Evolutionary conservation across 2,329 filamentous ascomycete genomes (phyloP), one percentile per base, ranked within the genome.

Genomic region (Alternaria triticimaculans): DNA sequence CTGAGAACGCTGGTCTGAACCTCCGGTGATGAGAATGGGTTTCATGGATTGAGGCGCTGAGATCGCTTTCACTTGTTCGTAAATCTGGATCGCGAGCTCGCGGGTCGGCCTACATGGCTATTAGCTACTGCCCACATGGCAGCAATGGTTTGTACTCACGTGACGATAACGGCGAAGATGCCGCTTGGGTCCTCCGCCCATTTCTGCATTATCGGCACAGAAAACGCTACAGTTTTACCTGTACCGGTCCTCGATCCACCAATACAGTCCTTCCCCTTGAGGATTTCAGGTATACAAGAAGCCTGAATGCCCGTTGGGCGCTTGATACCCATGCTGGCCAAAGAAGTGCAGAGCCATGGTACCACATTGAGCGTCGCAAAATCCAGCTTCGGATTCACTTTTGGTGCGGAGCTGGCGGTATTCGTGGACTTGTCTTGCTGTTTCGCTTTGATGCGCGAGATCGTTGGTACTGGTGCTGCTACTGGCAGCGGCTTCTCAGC

Each of bases 151-250:
- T 23, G 93, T 97, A 20, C 72, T 71, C 94, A 94, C 9, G 96
- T 99, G 74, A 99, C 82, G 14, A 99, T 88, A 6, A 99, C 84
- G 2, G 89, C 95, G 80, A 93, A 99, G 72, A 98, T 95, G 46
- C 93, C 96, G 63, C 91, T 90, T 1, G 96, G 96, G 82, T 99
- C 94, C 76, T 94, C 88, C 3, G 95, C 89, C 94, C 94, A 98
- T 80, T 91, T 91, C 78, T 98, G 95, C 67, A 99, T 83, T 64
- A 99, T 97, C 0, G 96, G 96, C 10, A 94, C 93, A 1, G 95
- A 92, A 80, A 99, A 99, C 2, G 96, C 94, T 46, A 98, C 90
- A 4, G 96, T 99, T 84, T 99, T 99, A 82, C 96, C 96, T 12
- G 95, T 97, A 84, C 96, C 96, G 0, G 96, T 99, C 66, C 94